A percentile compares a stretch with the other conserved stretches of the same genome.
These are phyloP conservation scores for Decorospora gaudefroyi DNA, from an alignment of 2,329 filamentous ascomycete genomes.

Conservation along the genomic window DNA sequence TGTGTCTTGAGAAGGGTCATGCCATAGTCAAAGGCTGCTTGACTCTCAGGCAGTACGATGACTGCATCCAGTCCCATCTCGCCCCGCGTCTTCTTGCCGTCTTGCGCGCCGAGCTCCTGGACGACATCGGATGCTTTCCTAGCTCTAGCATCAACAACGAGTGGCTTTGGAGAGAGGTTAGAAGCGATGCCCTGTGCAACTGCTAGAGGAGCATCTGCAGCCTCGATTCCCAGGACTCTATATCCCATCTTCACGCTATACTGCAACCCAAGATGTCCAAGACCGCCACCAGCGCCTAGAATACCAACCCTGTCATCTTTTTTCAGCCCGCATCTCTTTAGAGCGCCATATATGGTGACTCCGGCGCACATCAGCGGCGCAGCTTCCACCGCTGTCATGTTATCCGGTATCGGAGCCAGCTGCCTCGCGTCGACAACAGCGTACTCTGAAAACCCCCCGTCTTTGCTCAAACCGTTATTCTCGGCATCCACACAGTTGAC, in stretches of 20 bases:
- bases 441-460: slow-evolving; percentile 52
- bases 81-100: slow-evolving; percentile 39
- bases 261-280: slow-evolving; percentile 41
- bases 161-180: slow-evolving; percentile 35
- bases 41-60: slow-evolving; percentile 54
- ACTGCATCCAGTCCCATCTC: slow-evolving; percentile 55
- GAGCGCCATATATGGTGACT: slow-evolving; percentile 50
- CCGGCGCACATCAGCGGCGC: slow-evolving; percentile 53
- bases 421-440: slow-evolving; percentile 52
- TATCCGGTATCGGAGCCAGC: slow-evolving; percentile 40
- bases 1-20: slow-evolving; percentile 52
- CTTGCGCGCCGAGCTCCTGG: slow-evolving; percentile 44
- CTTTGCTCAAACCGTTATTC: slow-evolving; percentile 40
- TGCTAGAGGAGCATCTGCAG: slow-evolving; percentile 43
- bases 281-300: slow-evolving; percentile 46
- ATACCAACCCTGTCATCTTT: slow-evolving; percentile 48
- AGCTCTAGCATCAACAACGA: slow-evolving; percentile 49
- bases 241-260: slow-evolving; percentile 43
- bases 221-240: slow-evolving; percentile 48
- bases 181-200: slow-evolving; percentile 39
- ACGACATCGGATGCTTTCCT: slow-evolving; percentile 39
- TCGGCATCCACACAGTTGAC: slow-evolving; percentile 46
- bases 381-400: slow-evolving; percentile 45
- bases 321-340: slow-evolving; percentile 45
- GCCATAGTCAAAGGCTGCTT: slow-evolving; percentile 55